phyloP scores from a whole-genome alignment of 495 filamentous ascomycete genomes.

The Zalerion maritima region DNA sequence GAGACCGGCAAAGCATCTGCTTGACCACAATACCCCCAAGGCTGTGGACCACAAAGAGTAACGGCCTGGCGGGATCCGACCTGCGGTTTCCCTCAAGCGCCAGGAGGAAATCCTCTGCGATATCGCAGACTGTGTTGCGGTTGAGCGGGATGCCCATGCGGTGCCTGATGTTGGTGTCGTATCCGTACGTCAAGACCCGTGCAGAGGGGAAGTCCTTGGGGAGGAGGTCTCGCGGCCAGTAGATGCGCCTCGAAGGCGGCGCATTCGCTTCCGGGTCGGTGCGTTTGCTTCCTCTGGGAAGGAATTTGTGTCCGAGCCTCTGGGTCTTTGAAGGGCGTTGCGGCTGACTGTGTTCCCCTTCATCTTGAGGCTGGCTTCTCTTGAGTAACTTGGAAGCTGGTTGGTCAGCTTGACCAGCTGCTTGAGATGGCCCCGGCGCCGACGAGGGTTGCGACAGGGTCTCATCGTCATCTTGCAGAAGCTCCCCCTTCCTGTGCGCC shows the following conservation, averaged over 20 bases:
- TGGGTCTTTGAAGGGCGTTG: too few species aligned
- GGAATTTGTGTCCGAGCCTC: too few species aligned
- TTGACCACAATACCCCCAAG: slow-evolving; percentile 29
- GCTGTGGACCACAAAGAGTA: slow-evolving; percentile 28
- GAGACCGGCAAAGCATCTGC: slow-evolving; percentile 14
- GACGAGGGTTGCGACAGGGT: too few species aligned
- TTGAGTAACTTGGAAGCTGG: too few species aligned
- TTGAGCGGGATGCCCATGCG: slow-evolving; percentile 9
- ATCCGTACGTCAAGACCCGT: slow-evolving; percentile 21
- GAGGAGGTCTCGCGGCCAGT: slow-evolving; percentile 20
- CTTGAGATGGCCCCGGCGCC: too few species aligned
- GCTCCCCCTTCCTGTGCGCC: slow-evolving; percentile 14
- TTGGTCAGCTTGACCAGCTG: too few species aligned
- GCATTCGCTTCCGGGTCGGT: too few species aligned
- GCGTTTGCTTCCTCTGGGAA: too few species aligned
- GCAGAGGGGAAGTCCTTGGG: slow-evolving; percentile 15
- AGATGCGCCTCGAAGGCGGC: slow-evolving; percentile 2
- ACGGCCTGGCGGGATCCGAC: slow-evolving; percentile 10
- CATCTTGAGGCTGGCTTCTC: too few species aligned
- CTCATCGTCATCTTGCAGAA: too few species aligned
- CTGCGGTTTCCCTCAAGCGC: slow-evolving; percentile 13
- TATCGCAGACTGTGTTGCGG: slow-evolving; percentile 18
- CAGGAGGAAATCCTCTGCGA: slow-evolving; percentile 16
- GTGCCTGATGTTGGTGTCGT: slow-evolving; percentile 19
- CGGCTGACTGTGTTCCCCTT: too few species aligned